Base-by-base conservation (phyloP, 805 yeast genomes). In the Candida alai region DNA sequence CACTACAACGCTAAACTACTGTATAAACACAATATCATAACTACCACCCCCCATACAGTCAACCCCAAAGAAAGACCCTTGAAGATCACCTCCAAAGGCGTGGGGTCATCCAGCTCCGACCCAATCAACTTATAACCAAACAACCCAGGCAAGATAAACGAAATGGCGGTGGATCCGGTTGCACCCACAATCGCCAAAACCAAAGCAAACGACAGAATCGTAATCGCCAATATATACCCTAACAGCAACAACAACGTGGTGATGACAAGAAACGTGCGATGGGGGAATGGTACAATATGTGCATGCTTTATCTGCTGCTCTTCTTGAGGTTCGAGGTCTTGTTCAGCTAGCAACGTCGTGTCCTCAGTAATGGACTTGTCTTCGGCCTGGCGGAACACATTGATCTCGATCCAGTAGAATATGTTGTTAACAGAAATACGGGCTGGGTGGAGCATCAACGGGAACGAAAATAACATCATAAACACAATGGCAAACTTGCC, bases 161-260 rank as follows among this genome's bases (percentile, higher is more conserved):
- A 87, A 33, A 89, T 87, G 4, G 95, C 76, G 0, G 96, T 88
- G 1, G 95, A 85, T 0, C 96, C 96, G 0, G 96, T 87, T 1
- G 96, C 84, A 2, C 97, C 97, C 4, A 88, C 95, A 43, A 88
- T 66, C 2, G 95, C 88, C 45, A 88, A 63, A 10, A 89, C 89
- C 30, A 80, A 73, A 18, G 90, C 95, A 45, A 88, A 74, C 0
- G 95, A 85, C 10, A 64, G 64, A 19, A 88, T 80, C 3, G 76
- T 56, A 22, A 80, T 59, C 0, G 96, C 93, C 7, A 82, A 63
- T 1, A 64, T 35, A 52, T 82, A 87, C 30, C 87, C 76, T 5
- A 68, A 48, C 1, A 70, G 24, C 32, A 88, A 64, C 15, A 62
- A 51, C 5, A 39, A 33, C 1, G 51, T 38, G 11, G 68, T 62